Conservation (phyloP, 768 basidiomycete species). For the Coprinopsis sp. region DNA sequence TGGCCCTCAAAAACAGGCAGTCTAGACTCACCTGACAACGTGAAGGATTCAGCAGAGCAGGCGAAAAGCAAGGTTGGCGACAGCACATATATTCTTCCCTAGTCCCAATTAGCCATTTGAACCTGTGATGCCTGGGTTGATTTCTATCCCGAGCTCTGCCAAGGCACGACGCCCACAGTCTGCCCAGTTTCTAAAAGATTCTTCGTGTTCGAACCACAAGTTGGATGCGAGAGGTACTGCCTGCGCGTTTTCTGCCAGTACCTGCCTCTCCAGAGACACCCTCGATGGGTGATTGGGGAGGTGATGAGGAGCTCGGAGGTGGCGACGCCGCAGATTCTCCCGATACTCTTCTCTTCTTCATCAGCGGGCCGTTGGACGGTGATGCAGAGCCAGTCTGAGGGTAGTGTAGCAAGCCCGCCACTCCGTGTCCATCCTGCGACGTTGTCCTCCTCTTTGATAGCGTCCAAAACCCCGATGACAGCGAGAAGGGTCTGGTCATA, state of each 20-base stretch:
- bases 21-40: too few species aligned
- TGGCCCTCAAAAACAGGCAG: too few species aligned
- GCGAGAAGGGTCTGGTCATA: slow-evolving; percentile 60
- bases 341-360: slow-evolving; percentile 8
- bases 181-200: slow-evolving; percentile 46
- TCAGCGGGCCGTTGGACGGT: neutral
- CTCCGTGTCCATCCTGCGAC: slow-evolving; percentile 63
- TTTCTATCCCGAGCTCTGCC: slow-evolving; percentile 41
- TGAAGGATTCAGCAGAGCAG: too few species aligned
- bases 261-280: slow-evolving; percentile 7
- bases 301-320: neutral
- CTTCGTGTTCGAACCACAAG: slow-evolving; percentile 53
- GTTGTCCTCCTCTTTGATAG: slow-evolving; percentile 52
- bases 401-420: slow-evolving; percentile 41
- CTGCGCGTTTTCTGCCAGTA: neutral
- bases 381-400: neutral
- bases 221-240: neutral
- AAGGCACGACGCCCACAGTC: slow-evolving; percentile 46
- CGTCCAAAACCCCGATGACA: slow-evolving; percentile 62
- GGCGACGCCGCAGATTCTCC: neutral
- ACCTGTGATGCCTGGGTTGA: slow-evolving; percentile 38
- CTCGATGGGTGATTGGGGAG: neutral
- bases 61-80: too few species aligned
- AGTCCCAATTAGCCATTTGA: too few species aligned
- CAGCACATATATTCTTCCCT: too few species aligned